Conservation (phyloP, 2,329 filamentous ascomycete genomes). For the Helminthosporium solani region DNA sequence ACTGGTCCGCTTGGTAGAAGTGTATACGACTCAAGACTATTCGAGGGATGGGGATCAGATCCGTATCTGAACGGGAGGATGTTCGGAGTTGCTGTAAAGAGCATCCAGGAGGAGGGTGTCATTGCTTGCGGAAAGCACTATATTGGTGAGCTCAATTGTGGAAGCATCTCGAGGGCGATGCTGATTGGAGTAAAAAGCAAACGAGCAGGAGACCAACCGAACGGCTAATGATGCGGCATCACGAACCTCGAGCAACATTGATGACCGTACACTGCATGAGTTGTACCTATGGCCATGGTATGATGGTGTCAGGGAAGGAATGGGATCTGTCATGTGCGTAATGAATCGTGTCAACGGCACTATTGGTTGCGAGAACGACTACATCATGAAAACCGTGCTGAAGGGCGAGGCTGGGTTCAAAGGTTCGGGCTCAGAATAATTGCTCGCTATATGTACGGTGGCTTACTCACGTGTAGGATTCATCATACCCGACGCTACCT, state of each 20-base stretch:
- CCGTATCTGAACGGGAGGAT: slow-evolving; percentile 61
- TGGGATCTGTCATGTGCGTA: slow-evolving; percentile 61
- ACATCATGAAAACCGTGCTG: slow-evolving; percentile 52
- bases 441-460: slow-evolving; percentile 45
- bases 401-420: slow-evolving; percentile 55
- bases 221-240: slow-evolving; percentile 49
- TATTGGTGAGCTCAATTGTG: too few species aligned
- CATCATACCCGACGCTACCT: slow-evolving; percentile 42
- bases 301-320: slow-evolving; percentile 59
- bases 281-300: slow-evolving; percentile 68
- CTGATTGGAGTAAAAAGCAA: too few species aligned
- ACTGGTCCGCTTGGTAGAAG: slow-evolving; percentile 71
- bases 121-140: slow-evolving; percentile 33
- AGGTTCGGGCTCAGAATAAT: too few species aligned
- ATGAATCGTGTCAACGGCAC: slow-evolving; percentile 40
- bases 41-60: slow-evolving; percentile 71
- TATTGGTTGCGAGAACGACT: slow-evolving; percentile 37
- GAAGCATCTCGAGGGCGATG: too few species aligned
- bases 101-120: slow-evolving; percentile 56
- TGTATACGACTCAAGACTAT: slow-evolving; percentile 69
- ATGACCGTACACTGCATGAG: slow-evolving; percentile 66
- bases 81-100: slow-evolving; percentile 50
- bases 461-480: slow-evolving; percentile 54
- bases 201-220: slow-evolving; percentile 59
- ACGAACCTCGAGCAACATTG: slow-evolving; percentile 61